These are phyloP conservation scores for Lipomyces starkeyi DNA, from an alignment of 805 yeast species.

Conservation along the genomic window DNA sequence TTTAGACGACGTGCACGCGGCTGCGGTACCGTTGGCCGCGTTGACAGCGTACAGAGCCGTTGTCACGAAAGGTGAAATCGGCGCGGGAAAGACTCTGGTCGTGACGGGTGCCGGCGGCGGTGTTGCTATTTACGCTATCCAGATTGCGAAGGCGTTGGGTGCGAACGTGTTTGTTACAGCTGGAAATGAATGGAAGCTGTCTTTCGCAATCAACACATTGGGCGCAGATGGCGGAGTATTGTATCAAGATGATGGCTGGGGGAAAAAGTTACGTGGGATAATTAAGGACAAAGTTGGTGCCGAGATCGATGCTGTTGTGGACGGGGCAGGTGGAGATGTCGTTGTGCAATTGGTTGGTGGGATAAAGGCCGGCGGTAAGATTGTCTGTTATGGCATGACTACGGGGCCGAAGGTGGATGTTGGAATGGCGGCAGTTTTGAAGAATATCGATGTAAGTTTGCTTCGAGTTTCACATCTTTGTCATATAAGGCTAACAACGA, in stretches of 20 bases:
- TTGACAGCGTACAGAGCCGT: slow-evolving; percentile 39
- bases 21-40: slow-evolving; percentile 39
- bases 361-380: slow-evolving; percentile 28
- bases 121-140: slow-evolving; percentile 55
- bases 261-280: slow-evolving; percentile 9
- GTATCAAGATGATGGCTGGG: slow-evolving; percentile 34
- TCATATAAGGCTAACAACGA: not conserved
- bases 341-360: slow-evolving; percentile 19
- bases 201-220: slow-evolving; percentile 22
- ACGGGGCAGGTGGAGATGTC: slow-evolving; percentile 39
- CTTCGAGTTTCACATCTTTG: not conserved
- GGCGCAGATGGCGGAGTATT: slow-evolving; percentile 36
- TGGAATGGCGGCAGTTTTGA: slow-evolving; percentile 36
- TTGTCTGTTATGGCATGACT: slow-evolving; percentile 39
- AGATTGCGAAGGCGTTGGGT: slow-evolving; percentile 44
- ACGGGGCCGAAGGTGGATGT: slow-evolving; percentile 25
- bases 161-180: slow-evolving; percentile 39
- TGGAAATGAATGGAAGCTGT: slow-evolving; percentile 33
- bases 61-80: slow-evolving; percentile 26
- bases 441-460: slow-evolving; percentile 26
- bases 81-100: slow-evolving; percentile 26
- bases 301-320: slow-evolving; percentile 36
- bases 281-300: slow-evolving; percentile 7
- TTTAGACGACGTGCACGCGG: slow-evolving; percentile 32
- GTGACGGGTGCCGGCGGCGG: slow-evolving; percentile 66